Evolutionary conservation across 495 filamentous ascomycete genomes (phyloP), one percentile per base, ranked within the genome.

Genomic region (Annulohypoxylon bovei): DNA sequence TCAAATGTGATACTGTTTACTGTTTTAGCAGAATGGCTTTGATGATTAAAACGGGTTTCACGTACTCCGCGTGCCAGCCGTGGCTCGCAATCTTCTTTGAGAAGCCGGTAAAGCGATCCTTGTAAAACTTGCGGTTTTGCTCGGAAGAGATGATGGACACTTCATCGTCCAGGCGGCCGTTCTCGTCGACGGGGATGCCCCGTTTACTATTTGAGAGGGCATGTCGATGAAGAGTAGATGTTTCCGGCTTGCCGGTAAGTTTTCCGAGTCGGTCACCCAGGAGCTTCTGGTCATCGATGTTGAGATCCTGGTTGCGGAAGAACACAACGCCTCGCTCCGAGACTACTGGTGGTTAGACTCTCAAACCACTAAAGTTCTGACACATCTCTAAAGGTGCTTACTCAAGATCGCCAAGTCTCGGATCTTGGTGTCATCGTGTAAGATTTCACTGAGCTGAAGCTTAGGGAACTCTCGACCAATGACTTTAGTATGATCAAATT

Each of bases 251-350:
- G 74, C 86, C 89, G 70, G 92, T 91, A 6, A 93, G 77, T 22
- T 80, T 83, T 6, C 91, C 91, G 74, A 89, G 90, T 72, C 91
- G 85, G 53, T 81, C 75, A 16, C 89, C 90, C 25, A 93, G 81
- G 40, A 86, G 78, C 32, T 89, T 85, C 70, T 93, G 90, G 37
- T 85, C 84, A 18, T 92, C 86, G 30, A 82, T 78, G 49, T 72
- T 79, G 65, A 93, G 87, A 74, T 90, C 87, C 28, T 91, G 91
- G 58, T 86, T 81, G 3, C 90, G 86, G 83, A 93, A 92, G 80
- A 93, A 90, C 1, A 93, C 88, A 0, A 93, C 90, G 12, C 91
- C 91, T 18, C 91, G 82, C 25, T 90, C 85, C 12, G 90, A 93
- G 62, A 93, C 90, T 92, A 56, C 44, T 25, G 11, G 6, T 11